Base-by-base conservation (phyloP, 139 green algal genomes). In the Pedinophyceae sp. region DNA sequence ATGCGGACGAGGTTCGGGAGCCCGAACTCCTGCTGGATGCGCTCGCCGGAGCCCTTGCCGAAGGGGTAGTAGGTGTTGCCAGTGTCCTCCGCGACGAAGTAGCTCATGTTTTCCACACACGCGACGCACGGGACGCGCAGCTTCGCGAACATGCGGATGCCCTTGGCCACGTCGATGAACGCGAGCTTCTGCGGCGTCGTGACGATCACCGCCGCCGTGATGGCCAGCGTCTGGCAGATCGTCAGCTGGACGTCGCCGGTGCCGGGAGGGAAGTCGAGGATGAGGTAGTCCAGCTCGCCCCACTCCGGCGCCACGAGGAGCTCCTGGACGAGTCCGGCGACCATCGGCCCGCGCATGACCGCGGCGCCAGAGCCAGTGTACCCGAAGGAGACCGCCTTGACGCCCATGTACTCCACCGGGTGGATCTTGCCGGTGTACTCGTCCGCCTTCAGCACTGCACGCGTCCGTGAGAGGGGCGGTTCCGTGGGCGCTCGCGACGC, bases 171-270 rank as follows among this genome's bases (percentile, higher is more conserved):
- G 58, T 98, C 91, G n/a, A 97, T 85, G 73, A 94, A 98, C 5
- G 91, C 82, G 53, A 98, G 71, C 62, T 89, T 91, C 73, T 97
- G 91, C 0, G 91, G 91, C 3, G 91, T 98, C 23, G 91, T 98
- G n/a, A 98, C 91, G 27, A 98, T 80, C 20, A 98, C 91, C 25
- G 91, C 91, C 6, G 90, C 90, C 10, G 73, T 83, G 62, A 98
- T 87, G 25, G 81, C 67, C 18, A 95, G 75, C 5, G 76, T 82
- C 61, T 89, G 74, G 34, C 89, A 96, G 20, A 97, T 60, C 1
- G 91, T 97, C n/a, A 98, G 77, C 73, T 98, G 91, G 65, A 98
- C 94, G 72, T 98, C 91, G 2, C 91, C 91, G 6, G 91, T 98
- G 45, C 91, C 91, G 6, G 91, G 90, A 1, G 91, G 91, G 49